Percentiles rank a stretch among this genome's conserved stretches.
Conservation (phyloP, 352 stramenopile genomes). For the Phytophthora multivora region DNA sequence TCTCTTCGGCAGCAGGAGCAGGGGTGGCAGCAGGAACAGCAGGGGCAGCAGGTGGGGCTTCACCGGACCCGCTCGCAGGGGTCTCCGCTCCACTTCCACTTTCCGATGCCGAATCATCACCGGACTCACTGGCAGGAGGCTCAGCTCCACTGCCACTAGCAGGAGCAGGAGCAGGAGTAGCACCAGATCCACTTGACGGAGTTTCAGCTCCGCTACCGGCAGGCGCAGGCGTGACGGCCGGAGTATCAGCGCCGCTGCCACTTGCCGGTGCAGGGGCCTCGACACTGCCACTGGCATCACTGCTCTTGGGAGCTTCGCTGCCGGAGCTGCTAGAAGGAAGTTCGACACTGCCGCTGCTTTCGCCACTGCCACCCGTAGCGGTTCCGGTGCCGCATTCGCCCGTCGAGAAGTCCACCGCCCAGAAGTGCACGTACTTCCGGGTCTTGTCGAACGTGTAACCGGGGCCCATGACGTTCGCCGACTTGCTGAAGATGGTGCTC, state of each 20-base stretch:
- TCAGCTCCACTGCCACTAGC: neutral
- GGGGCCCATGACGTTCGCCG: conserved; percentile 31
- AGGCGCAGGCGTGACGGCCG: conserved; percentile 7
- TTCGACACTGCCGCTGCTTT: conserved; percentile 15
- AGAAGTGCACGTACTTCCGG: conserved; percentile 44
- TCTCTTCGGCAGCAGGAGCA: conserved; percentile 6
- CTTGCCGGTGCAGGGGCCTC: neutral
- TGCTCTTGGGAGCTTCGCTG: too few relatives aligned
- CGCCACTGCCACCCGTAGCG: neutral
- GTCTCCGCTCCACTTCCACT: neutral
- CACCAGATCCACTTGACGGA: conserved; percentile 8
- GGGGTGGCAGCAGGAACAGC: conserved; percentile 13
- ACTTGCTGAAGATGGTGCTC: conserved; percentile 42
- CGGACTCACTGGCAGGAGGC: conserved; percentile 3
- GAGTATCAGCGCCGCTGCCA: neutral
- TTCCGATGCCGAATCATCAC: neutral
- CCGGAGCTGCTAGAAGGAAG: too few relatives aligned
- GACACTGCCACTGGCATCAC: conserved; percentile 10
- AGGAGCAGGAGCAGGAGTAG: neutral
- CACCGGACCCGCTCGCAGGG: too few relatives aligned
- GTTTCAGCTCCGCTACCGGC: conserved; percentile 1
- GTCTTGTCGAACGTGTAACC: conserved; percentile 48
- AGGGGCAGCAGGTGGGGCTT: too few relatives aligned
- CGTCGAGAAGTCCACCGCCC: conserved; percentile 39
- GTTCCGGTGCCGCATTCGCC: conserved; percentile 31